phyloP scores from a whole-genome alignment of 2,329 filamentous ascomycete genomes.

The Fusarium brachygibbosum region DNA sequence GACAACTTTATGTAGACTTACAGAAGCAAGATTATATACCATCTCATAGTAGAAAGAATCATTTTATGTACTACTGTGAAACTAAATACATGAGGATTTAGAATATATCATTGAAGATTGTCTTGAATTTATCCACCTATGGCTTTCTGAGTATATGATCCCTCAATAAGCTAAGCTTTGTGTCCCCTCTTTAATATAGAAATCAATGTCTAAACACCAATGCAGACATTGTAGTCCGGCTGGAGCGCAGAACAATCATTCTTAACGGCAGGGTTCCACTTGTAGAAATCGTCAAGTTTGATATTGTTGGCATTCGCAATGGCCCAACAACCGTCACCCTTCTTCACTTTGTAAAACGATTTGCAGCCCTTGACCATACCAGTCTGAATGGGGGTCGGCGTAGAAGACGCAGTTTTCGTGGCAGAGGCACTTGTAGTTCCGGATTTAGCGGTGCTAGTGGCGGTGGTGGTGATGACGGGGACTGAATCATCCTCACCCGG shows the following conservation, averaged over 20 bases:
- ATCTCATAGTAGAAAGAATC: no score
- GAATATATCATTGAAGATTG: no score
- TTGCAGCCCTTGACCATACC: not conserved
- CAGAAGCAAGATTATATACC: not conserved
- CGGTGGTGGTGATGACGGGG: slow-evolving; percentile 3
- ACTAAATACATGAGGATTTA: no score
- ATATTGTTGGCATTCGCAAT: not conserved
- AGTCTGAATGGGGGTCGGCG: not conserved
- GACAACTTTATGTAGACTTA: not conserved
- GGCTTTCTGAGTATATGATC: not conserved
- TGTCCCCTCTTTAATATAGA: not conserved
- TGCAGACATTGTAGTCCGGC: no score
- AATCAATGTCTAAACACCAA: not conserved
- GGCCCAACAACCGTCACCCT: not conserved
- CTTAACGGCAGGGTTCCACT: not conserved
- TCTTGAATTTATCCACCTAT: no score
- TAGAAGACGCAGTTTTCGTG: not conserved
- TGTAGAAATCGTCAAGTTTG: not conserved
- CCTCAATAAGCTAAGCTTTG: not conserved
- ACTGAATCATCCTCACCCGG: not conserved
- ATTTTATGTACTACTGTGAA: no score
- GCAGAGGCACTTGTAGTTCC: not conserved
- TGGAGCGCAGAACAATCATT: not conserved
- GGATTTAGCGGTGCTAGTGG: not conserved
- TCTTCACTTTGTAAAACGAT: not conserved